Percentiles rank a stretch among this genome's conserved stretches.
These are phyloP conservation scores for Sclerotinia minor DNA, from an alignment of 2,329 filamentous ascomycete species.

Conservation along the genomic window DNA sequence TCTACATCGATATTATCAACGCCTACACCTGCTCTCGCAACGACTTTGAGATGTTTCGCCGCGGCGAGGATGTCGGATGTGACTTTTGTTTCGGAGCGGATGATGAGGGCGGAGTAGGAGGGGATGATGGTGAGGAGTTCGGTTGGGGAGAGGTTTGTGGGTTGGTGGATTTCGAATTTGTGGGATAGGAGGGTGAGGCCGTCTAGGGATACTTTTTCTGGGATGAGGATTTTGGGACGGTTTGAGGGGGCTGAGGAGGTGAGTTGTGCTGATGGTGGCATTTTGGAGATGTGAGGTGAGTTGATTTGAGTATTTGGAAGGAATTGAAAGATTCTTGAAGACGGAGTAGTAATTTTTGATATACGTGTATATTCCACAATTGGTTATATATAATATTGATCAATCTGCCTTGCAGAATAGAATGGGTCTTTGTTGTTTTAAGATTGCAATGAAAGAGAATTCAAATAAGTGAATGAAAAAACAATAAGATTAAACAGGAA, in stretches of 20 bases:
- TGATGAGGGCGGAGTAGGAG: constrained; percentile 73
- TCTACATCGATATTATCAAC: constrained; percentile 81
- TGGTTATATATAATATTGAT: neutral
- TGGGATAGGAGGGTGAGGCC: constrained; percentile 68
- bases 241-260: constrained; percentile 4
- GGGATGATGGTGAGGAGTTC: constrained; percentile 68
- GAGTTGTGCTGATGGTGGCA: constrained; percentile 36
- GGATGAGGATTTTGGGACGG: constrained; percentile 60
- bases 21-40: constrained; percentile 77
- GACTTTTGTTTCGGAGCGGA: constrained; percentile 80
- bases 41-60: constrained; percentile 70
- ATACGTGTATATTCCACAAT: neutral
- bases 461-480: neutral
- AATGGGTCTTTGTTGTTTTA: neutral
- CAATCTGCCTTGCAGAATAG: neutral
- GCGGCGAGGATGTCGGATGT: constrained; percentile 66
- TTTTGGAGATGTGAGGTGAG: constrained; percentile 15
- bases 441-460: neutral
- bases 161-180: constrained; percentile 69
- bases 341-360: neutral
- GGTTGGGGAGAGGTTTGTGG: constrained; percentile 59
- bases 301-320: neutral
- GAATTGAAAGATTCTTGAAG: neutral
- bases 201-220: constrained; percentile 79
- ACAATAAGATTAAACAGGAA: neutral